Percentiles rank a stretch among this genome's conserved stretches.
phyloP scores from a whole-genome alignment of 768 basidiomycete species.

The Chiua virens region DNA sequence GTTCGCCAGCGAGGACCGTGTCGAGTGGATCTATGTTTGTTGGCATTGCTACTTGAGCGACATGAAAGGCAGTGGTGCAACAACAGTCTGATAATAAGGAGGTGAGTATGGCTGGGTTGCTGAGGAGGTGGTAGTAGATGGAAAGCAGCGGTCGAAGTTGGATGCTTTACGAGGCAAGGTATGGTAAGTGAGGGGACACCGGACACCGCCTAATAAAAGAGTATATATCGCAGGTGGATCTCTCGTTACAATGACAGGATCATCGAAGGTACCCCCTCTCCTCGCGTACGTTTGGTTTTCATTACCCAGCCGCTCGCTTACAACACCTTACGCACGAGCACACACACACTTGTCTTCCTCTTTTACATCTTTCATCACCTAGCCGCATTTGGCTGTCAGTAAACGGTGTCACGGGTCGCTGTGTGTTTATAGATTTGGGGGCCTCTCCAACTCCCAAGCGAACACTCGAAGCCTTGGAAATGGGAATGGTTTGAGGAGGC shows the following conservation, averaged over 20 bases:
- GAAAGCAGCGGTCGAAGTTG: slow-evolving; percentile 18
- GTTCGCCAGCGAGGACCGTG: slow-evolving; percentile 36
- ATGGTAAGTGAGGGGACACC: slow-evolving; percentile 21
- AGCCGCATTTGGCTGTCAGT: slow-evolving; percentile 17
- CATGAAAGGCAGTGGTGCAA: slow-evolving; percentile 23
- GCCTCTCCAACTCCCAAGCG: slow-evolving; percentile 21
- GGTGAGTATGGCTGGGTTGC: slow-evolving; percentile 26
- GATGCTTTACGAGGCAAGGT: slow-evolving; percentile 2
- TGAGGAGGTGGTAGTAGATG: slow-evolving; percentile 20
- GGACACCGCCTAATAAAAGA: slow-evolving; percentile 29
- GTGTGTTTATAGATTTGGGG: slow-evolving; percentile 26
- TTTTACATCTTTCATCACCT: slow-evolving; percentile 52
- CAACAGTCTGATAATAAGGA: slow-evolving; percentile 10
- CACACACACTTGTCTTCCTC: slow-evolving; percentile 52
- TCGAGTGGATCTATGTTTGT: slow-evolving; percentile 25
- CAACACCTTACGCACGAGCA: slow-evolving; percentile 23
- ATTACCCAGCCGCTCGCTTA: slow-evolving; percentile 19
- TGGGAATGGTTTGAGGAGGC: slow-evolving; percentile 23
- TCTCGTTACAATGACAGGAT: slow-evolving; percentile 12
- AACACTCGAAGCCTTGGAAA: slow-evolving; percentile 14
- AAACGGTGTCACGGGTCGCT: slow-evolving; percentile 26
- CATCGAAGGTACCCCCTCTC: slow-evolving; percentile 4
- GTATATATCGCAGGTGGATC: slow-evolving; percentile 12
- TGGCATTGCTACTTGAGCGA: slow-evolving; percentile 25
- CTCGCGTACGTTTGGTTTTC: slow-evolving; percentile 9